Base-by-base conservation (phyloP, 371 early-diverging fungal genomes). In the Funneliformis caledonium region DNA sequence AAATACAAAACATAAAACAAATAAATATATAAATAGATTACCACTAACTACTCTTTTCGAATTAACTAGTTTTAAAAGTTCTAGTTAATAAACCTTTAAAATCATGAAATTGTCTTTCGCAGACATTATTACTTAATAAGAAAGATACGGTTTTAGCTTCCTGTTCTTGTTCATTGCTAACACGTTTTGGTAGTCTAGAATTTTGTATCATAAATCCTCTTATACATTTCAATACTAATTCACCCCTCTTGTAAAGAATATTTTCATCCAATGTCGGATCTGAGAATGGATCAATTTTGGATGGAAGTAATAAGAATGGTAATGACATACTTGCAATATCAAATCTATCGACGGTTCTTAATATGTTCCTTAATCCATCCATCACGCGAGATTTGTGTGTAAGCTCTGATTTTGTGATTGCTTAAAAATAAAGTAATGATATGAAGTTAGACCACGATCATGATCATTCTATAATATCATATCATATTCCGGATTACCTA, bases 301-400 rank as follows among this genome's bases (percentile, higher is more conserved):
- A 84, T 4, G 94, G 93, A 37, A 93, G 84, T 78, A 94, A 82
- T 31, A 94, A 77, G 31, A 93, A 81, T 1, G 95, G 94, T 2
- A 94, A 83, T 2, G 92, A 91, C 0, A 95, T 78, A 52, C 89
- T 86, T 11, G 89, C 85, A 33, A 95, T 91, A 73, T 93, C 93
- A 80, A 88, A 92, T 19, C 90, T 89, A 22, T 89, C 87, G 2
- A 92, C 90, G 10, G 88, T 85, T 42, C 89, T 86, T 42, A 93
- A 81, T 60, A 94, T 92, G 79, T 90, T 88, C 5, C 93, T 88
- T 50, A 93, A 83, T 0, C 95, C 95, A 2, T 83, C 70, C 52
- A 94, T 86, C 8, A 92, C 81, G 33, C 84, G 82, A 62, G 90
- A 89, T 52, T 88, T 86, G 45, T 84, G 85, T 11, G 88, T 85